A percentile compares a stretch with the other conserved stretches of the same genome.
Conservation (phyloP, 768 basidiomycete species). For the button mushroom (Agaricus bisporus) region DNA sequence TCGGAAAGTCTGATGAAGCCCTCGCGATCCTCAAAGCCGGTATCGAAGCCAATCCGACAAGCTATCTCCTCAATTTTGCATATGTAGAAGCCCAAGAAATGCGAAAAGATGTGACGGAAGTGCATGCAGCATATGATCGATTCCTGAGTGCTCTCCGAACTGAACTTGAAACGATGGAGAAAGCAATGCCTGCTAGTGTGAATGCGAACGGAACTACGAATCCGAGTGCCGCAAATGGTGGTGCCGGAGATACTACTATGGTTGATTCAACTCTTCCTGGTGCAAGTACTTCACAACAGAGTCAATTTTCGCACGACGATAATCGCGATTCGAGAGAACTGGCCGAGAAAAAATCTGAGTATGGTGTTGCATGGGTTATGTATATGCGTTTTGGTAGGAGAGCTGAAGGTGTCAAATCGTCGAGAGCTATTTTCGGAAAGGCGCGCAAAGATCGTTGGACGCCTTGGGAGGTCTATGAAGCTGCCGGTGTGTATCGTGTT, state of each 20-base stretch:
- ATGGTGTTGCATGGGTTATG: conserved; percentile 76
- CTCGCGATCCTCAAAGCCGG: conserved; percentile 75
- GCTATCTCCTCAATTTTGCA: conserved; percentile 88
- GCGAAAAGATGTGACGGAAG: conserved; percentile 53
- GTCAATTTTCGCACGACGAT: conserved; percentile 36
- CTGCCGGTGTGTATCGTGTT: conserved; percentile 54
- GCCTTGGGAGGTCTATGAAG: conserved; percentile 92
- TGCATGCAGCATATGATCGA: conserved; percentile 66
- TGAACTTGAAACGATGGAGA: conserved; percentile 59
- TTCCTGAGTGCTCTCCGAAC: conserved; percentile 61
- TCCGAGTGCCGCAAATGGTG: conserved; percentile 29
- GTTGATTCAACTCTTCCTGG: neutral
- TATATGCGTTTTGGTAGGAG: conserved; percentile 91
- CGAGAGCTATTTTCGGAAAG: conserved; percentile 72
- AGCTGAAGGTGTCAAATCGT: conserved; percentile 80
- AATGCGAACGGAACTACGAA: conserved; percentile 23
- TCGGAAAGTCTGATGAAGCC: conserved; percentile 80
- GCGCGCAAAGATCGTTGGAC: conserved; percentile 72
- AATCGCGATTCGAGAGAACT: conserved; percentile 52
- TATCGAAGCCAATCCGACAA: conserved; percentile 78
- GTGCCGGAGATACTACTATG: neutral
- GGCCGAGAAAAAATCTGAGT: conserved; percentile 58
- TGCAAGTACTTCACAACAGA: conserved; percentile 4
- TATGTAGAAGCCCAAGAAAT: conserved; percentile 69
- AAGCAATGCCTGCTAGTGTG: conserved; percentile 24